Base-by-base conservation (phyloP, 129 eudicot genomes). In the Gnaphalium uliginosum region DNA sequence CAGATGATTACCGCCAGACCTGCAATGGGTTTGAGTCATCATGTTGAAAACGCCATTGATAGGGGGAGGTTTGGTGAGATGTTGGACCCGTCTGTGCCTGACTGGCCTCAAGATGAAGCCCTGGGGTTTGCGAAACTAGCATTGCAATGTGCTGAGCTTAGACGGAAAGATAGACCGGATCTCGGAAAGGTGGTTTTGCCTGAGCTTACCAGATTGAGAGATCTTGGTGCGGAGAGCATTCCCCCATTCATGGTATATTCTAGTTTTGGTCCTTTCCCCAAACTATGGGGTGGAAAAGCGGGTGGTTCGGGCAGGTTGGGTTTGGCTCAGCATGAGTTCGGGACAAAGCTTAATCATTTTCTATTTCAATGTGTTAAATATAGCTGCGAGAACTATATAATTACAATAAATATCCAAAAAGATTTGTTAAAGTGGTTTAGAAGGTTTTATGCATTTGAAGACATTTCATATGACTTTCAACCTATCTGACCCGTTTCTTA, bases 131-230 rank as follows among this genome's bases (percentile, higher is more conserved):
- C 91, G 1, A 87, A 79, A 75, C 58, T 84, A 50, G 76, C 91
- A 27, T 48, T 87, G 23, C 78, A 84, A 37, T 87, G 91, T 53
- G 83, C 91, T 10, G 88, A 87, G 69, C 27, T 87, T 39, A 43
- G 86, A 30, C 76, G 88, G 53, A 87, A 87, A 84, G 88, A 87
- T 30, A 82, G 88, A 53, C 88, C 91, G 14, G 91, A 87, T 71
- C 83, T 87, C 13, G 86, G 82, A 10, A 82, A 76, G 29, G 88
- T 41, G 46, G 81, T 87, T 30, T 59, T 87, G 79, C 91, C 91
- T 2, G 88, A 87, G 79, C 91, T 87, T 75, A 26, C 58, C 2
- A 79, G 85, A 68, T 64, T 87, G 69, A 81, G 77, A 64, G 83
- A 25, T 22, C 63, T 87, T n/a, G 86, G 88, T 27, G 87, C 71